phyloP scores from a whole-genome alignment of 768 basidiomycete genomes.

The Russula brevipes region DNA sequence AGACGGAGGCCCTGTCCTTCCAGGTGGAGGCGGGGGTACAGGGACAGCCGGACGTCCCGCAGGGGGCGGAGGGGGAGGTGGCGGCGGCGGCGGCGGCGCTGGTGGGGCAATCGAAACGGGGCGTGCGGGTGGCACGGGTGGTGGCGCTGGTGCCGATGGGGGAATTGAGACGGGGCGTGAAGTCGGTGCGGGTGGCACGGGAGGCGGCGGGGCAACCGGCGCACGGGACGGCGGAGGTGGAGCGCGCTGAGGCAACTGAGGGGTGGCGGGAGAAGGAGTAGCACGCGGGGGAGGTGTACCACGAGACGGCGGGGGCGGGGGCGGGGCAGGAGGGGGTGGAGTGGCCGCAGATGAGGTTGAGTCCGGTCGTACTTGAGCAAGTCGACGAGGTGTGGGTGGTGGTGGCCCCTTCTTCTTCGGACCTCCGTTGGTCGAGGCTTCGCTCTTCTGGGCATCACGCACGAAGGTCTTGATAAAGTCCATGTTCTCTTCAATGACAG shows the following conservation, averaged over 20 bases:
- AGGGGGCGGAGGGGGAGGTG: constrained; percentile 37
- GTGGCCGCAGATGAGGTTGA: constrained; percentile 30
- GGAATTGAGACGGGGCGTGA: constrained; percentile 30
- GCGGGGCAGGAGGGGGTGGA: constrained; percentile 48
- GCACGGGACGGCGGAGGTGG: constrained; percentile 34
- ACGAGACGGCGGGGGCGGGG: constrained; percentile 35
- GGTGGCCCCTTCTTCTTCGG: constrained; percentile 34
- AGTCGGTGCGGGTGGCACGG: constrained; percentile 34
- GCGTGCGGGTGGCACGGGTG: constrained; percentile 34
- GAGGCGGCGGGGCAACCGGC: constrained; percentile 30
- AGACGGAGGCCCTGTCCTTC: constrained; percentile 16
- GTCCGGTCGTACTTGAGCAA: constrained; percentile 28
- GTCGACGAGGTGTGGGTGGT: constrained; percentile 36
- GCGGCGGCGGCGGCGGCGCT: constrained; percentile 33
- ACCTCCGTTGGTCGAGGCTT: constrained; percentile 18
- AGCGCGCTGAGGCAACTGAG: constrained; percentile 29
- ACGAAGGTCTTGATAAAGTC: constrained; percentile 88
- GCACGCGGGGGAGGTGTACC: constrained; percentile 32
- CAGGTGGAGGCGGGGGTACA: constrained; percentile 24
- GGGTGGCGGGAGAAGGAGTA: constrained; percentile 27
- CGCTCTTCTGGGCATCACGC: constrained; percentile 41
- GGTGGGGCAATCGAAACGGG: constrained; percentile 31
- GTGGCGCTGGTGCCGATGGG: constrained; percentile 29
- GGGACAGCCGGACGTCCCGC: constrained; percentile 27
- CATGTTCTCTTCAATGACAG: constrained; percentile 70